Evolutionary conservation across 2,329 filamentous ascomycete genomes (phyloP).

Genomic region (Fusarium xylarioides): DNA sequence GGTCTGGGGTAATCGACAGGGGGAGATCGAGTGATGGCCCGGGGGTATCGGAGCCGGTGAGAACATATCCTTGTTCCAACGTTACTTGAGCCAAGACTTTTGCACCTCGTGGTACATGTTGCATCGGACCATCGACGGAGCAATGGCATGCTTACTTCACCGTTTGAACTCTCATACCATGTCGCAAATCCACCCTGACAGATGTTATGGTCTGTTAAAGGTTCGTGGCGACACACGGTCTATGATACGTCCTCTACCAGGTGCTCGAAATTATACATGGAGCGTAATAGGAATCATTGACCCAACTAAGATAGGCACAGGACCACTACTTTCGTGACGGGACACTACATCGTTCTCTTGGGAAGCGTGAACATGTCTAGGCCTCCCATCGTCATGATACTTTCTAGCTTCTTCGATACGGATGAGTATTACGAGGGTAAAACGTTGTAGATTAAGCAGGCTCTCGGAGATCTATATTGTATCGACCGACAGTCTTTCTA

Average conservation of each 20-base stretch:
- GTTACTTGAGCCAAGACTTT: not conserved
- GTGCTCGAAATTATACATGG: not conserved
- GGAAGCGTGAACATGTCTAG: too few relatives aligned
- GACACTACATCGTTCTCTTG: not conserved
- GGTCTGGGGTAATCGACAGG: not conserved
- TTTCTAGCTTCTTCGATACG: not conserved
- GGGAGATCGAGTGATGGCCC: not conserved
- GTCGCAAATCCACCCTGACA: too few relatives aligned
- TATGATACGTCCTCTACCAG: not conserved
- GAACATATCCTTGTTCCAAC: not conserved
- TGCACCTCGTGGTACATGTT: not conserved
- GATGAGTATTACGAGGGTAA: too few relatives aligned
- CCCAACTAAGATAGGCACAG: fast-evolving
- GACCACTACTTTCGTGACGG: fast-evolving
- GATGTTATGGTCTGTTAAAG: not conserved
- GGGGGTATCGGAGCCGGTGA: not conserved
- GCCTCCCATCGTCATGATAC: not conserved
- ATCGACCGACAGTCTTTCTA: not conserved
- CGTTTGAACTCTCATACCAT: not conserved
- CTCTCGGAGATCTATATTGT: not conserved
- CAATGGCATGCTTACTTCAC: not conserved
- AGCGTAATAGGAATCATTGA: too few relatives aligned
- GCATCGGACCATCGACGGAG: not conserved
- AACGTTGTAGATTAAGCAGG: not conserved
- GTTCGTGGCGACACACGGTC: not conserved